Conservation (phyloP, 2,329 filamentous ascomycete genomes). For the Bimuria novae-zelandiae region DNA sequence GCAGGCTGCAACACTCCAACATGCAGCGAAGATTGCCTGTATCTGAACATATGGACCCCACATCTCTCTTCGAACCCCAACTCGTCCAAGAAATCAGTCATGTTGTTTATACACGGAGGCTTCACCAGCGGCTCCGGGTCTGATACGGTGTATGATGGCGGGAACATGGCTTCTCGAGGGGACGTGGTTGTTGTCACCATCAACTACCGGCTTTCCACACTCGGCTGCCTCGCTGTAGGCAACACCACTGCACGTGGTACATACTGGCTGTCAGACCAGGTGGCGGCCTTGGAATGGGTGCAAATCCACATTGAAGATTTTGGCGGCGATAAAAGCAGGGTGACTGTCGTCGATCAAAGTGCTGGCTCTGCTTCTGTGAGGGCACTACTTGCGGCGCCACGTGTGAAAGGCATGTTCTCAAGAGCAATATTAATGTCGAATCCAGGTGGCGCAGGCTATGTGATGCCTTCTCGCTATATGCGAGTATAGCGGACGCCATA, state of each 20-base stretch:
- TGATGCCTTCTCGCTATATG: constrained; percentile 30
- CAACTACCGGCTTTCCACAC: constrained; percentile 48
- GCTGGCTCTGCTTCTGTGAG: constrained; percentile 48
- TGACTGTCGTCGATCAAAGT: constrained; percentile 47
- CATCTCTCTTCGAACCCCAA: constrained; percentile 44
- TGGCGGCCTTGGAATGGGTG: constrained; percentile 57
- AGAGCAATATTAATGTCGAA: constrained; percentile 49
- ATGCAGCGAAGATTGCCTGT: constrained; percentile 53
- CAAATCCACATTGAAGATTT: constrained; percentile 45
- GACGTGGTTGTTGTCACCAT: constrained; percentile 52
- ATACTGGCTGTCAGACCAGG: constrained; percentile 56
- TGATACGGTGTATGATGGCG: constrained; percentile 53
- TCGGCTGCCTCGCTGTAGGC: constrained; percentile 43
- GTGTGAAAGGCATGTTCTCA: constrained; percentile 54
- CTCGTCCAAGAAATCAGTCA: constrained; percentile 48
- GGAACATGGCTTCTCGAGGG: constrained; percentile 52
- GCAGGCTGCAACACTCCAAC: constrained; percentile 29
- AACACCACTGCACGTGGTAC: constrained; percentile 55
- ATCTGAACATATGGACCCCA: constrained; percentile 43
- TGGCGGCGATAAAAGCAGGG: constrained; percentile 40
- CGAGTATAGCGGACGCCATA: constrained; percentile 28
- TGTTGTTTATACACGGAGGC: constrained; percentile 55
- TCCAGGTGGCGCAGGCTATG: constrained; percentile 25
- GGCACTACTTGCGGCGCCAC: constrained; percentile 56
- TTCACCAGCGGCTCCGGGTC: constrained; percentile 49